Base-by-base conservation (phyloP, 106 monocot species). In the Acanthochlamys bracteata region DNA sequence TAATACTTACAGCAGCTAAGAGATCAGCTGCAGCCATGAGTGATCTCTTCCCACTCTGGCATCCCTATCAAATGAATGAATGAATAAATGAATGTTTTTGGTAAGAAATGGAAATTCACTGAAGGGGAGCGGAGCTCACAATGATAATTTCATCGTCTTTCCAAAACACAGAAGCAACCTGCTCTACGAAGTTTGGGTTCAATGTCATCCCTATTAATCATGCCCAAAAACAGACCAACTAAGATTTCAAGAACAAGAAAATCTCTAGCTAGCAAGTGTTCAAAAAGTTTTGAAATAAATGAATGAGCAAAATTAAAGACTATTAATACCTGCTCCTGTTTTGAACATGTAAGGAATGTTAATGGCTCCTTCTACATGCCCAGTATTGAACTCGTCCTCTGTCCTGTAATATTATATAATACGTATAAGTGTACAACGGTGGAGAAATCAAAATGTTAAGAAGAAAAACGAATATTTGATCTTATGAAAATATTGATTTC, bases 21-120 rank as follows among this genome's bases (percentile, higher is more conserved):
- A 87, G 87, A 65, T 87, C 87, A 53, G 83, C n/a, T 55, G 83
- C 83, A 45, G 87, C 87, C 83, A 87, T 77, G 7, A 87, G 74
- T 19, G 87, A 83, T 23, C 79, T 69, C 53, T 66, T 83, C 54
- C 87, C 87, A 59, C 74, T 80, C 57, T 69, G 80, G 67, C 87
- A 87, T 59, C 87, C 87, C 87, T 86, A 60, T 27, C 6, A 49
- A 20, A 55, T 15, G 55, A 17, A 49, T 49, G 2, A 49, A 14
- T 49, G 33, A 33, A 49, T 49, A 9, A 14, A 55, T 4, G 55
- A 55, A 21, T 20, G 20, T 10, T 55, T 21, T 10, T 14, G 17
- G 2, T 14, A 49, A 14, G n/a, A 49, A 14, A 12, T 49, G 19
- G 10, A 55, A 55, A 22, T 20, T 55, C 10, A 4, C 1, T 20